These are phyloP conservation scores for Haematococcus lacustris DNA, from an alignment of 139 green algal genomes.

Conservation along the genomic window DNA sequence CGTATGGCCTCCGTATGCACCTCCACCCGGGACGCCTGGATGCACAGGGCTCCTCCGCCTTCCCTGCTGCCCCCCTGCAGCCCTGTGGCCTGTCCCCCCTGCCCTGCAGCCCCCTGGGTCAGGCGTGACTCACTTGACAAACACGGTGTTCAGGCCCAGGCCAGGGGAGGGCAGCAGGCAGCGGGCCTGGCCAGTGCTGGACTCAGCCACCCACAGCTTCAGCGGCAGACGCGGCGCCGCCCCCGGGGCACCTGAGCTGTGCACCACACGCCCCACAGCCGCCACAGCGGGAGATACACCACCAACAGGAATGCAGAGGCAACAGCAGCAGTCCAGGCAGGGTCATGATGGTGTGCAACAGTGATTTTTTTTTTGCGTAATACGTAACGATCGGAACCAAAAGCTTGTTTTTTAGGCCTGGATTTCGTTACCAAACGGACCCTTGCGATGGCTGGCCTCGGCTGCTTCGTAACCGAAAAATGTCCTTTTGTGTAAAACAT, in stretches of 20 bases:
- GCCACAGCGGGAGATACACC: constrained; percentile 9
- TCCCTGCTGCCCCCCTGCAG: not conserved
- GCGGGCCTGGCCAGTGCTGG: constrained; percentile 37
- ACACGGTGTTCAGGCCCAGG: constrained; percentile 42
- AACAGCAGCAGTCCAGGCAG: not conserved
- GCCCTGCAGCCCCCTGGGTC: not conserved
- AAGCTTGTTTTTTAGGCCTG: not conserved
- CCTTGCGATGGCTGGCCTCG: too few relatives aligned
- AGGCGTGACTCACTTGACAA: constrained; percentile 22
- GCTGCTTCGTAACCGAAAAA: too few relatives aligned
- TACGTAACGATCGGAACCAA: not conserved
- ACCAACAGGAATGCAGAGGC: not conserved
- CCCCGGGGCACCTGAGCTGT: constrained; percentile 42
- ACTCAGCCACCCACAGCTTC: constrained; percentile 81
- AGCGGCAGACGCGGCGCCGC: constrained; percentile 59
- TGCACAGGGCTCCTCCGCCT: too few relatives aligned
- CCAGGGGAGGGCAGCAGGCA: not conserved
- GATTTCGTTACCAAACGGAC: too few relatives aligned
- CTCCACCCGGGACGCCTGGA: not conserved
- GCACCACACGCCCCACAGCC: too few relatives aligned
- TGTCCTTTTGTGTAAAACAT: too few relatives aligned
- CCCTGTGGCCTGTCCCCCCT: not conserved
- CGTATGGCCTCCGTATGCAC: not conserved
- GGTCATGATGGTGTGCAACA: not conserved
- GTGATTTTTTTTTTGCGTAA: too few relatives aligned